A percentile compares a stretch with the other conserved stretches of the same genome.
phyloP scores from a whole-genome alignment of 306 rosid species.

The Lathyrus tuberosus region DNA sequence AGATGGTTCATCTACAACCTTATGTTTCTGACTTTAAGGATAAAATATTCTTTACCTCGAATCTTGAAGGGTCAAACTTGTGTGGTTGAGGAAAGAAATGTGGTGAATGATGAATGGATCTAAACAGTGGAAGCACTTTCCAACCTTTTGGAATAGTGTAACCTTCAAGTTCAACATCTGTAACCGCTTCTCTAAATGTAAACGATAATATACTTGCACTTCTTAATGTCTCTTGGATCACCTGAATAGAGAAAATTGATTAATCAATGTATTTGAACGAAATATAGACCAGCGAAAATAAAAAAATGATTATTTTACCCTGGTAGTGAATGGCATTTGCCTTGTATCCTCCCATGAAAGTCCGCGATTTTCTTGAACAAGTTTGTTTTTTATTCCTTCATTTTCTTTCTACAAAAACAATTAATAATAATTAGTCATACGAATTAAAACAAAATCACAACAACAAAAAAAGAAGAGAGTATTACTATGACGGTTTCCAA shows the following conservation, averaged over 20 bases:
- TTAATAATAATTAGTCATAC: too few relatives aligned
- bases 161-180: conserved; percentile 81
- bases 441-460: neutral
- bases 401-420: conserved; percentile 68
- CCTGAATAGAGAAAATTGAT: conserved; percentile 41
- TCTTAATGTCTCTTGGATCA: conserved; percentile 84
- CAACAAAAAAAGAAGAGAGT: too few relatives aligned
- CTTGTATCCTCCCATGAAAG: conserved; percentile 60
- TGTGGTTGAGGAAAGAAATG: conserved; percentile 83
- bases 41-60: conserved; percentile 58
- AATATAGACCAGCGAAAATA: too few relatives aligned
- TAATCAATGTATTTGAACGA: too few relatives aligned
- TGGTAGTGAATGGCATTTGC: neutral
- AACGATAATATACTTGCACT: conserved; percentile 83
- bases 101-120: conserved; percentile 82
- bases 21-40: conserved; percentile 51
- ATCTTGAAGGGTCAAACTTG: conserved; percentile 89
- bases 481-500: conserved; percentile 64
- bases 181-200: conserved; percentile 92
- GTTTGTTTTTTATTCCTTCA: conserved; percentile 53
- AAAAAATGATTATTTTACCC: neutral
- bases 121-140: conserved; percentile 95
- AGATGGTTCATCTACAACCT: conserved; percentile 46
- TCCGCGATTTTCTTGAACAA: conserved; percentile 51
- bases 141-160: conserved; percentile 89